A percentile compares a stretch with the other conserved stretches of the same genome.
Evolutionary conservation across 164 flowering plant species (phyloP).

Genomic region (Chimonanthus praecox): DNA sequence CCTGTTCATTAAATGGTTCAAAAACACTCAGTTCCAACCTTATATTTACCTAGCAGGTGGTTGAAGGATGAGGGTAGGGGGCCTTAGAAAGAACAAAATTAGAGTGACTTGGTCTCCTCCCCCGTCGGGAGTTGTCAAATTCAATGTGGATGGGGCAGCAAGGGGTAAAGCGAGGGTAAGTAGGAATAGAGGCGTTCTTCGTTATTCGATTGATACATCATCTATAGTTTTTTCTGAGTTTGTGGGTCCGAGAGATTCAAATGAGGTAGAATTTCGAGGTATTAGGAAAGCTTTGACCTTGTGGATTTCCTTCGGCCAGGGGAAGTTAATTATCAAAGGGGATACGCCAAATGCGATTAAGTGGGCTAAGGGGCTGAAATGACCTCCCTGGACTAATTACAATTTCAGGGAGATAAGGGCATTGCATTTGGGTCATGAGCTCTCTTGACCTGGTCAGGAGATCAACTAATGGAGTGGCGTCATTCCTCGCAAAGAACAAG

Average conservation of each 20-base stretch:
- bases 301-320: not conserved
- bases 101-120: not conserved
- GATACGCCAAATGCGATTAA: not conserved
- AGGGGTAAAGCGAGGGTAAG: not conserved
- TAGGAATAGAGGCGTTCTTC: not conserved
- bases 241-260: not conserved
- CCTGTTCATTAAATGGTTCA: too few relatives aligned
- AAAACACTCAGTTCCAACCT: too few relatives aligned
- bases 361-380: not conserved
- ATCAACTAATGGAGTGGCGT: too few relatives aligned
- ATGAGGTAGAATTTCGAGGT: not conserved
- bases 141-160: not conserved
- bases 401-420: too few relatives aligned
- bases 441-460: too few relatives aligned
- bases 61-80: too few relatives aligned
- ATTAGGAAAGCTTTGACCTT: not conserved
- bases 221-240: too few relatives aligned
- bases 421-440: too few relatives aligned
- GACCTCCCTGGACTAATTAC: too few relatives aligned
- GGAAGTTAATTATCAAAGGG: not conserved
- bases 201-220: too few relatives aligned
- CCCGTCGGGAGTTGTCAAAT: not conserved
- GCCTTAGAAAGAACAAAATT: not conserved
- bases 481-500: too few relatives aligned
- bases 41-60: too few relatives aligned